Evolutionary conservation across 257 asterid genomes (phyloP).

Genomic region (Solanum sitiens): DNA sequence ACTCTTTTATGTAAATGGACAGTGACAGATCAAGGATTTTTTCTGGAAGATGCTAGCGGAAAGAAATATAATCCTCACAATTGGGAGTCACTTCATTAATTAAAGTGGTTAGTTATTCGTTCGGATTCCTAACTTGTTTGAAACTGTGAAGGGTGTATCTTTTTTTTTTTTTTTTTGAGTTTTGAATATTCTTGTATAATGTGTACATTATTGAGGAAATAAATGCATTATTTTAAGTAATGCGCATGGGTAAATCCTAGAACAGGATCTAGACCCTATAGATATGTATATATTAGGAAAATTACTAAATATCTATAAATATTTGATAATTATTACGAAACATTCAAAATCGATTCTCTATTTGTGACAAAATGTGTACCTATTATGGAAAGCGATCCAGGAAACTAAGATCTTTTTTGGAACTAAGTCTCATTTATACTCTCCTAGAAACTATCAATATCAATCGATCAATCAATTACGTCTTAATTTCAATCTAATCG

Average conservation of each 20-base stretch:
- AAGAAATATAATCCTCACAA: not conserved
- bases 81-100: not conserved
- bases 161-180: not conserved
- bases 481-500: not conserved
- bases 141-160: not conserved
- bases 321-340: not conserved
- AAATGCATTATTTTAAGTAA: not conserved
- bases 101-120: not conserved
- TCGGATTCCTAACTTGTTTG: not conserved
- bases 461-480: not conserved
- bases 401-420: not conserved
- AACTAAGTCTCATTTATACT: not conserved
- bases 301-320: not conserved
- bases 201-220: not conserved
- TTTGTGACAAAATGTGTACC: not conserved
- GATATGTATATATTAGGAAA: not conserved
- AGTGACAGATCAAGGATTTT: not conserved
- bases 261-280: not conserved
- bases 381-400: not conserved
- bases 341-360: not conserved
- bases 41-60: not conserved
- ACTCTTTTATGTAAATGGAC: not conserved
- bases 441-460: not conserved
- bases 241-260: not conserved
- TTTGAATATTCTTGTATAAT: not conserved